Evolutionary conservation across 2,329 filamentous ascomycete species (phyloP), one percentile per base, ranked within the genome.

Genomic region (Neospermospora avenae): DNA sequence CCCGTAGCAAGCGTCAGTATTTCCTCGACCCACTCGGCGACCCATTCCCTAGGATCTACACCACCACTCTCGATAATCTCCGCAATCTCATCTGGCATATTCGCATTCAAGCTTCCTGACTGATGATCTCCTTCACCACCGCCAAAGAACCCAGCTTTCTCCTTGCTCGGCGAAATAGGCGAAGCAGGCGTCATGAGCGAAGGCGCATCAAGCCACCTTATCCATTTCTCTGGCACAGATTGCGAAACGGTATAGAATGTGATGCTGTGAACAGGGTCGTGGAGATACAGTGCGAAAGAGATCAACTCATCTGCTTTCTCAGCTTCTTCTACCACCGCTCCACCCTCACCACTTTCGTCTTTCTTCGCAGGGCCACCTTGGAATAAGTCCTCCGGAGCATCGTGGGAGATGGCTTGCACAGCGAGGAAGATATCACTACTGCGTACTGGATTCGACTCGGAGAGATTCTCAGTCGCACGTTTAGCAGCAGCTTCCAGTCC

Each of bases 11-110:
- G 78, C 42, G 81, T 85, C 34, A 99, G 80, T 0, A 87, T 78
- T 77, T 98, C 93, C 77, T 98, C 93, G 49, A 99, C 83, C 95
- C 95, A 99, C 75, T 98, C 95, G 3, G 93, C 89, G 39, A 96
- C 90, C 95, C 95, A 99, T 74, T 99, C 95, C 60, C 95, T 83
- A 0, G 95, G 95, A 71, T 99, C 95, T 2, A 98, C 91, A 49
- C 84, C 85, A 8, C 85, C 85, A 46, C 77, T 77, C 69, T 86
- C 84, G 42, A 99, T 85, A 64, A 98, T 96, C 66, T 93, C 90
- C 22, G 84, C 82, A 69, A 99, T 97, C 71, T 93, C 91, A 28
- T 91, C 88, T 0, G 95, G 93, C 35, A 93, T 75, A 22, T 37
- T 37, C n/a, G 78, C 72, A 10, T 4, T 31, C 4, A 10, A 31